phyloP scores from a whole-genome alignment of 345 rosid genomes.

The Moricandia arvensis region DNA sequence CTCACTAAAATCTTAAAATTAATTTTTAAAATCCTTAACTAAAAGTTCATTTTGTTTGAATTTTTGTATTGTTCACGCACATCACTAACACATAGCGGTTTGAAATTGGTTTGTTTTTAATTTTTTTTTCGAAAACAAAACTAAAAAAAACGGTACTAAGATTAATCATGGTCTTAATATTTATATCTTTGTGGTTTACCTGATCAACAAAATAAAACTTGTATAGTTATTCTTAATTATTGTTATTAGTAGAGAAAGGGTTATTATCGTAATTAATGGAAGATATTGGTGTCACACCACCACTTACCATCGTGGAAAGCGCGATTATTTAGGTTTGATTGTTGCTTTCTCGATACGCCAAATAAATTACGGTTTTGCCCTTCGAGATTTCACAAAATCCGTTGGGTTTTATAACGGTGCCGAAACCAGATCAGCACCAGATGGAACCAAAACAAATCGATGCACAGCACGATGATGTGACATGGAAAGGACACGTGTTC shows the following conservation, averaged over 20 bases:
- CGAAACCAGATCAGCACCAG: slow-evolving; percentile 14
- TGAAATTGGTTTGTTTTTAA: no score
- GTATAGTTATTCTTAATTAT: no score
- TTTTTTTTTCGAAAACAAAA: no score
- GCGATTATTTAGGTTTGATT: slow-evolving; percentile 6
- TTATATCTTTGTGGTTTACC: no score
- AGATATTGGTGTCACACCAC: slow-evolving; percentile 10
- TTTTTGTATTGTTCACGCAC: no score
- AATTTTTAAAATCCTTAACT: no score
- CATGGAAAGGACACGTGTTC: background rate
- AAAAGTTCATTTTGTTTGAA: no score
- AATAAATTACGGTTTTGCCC: slow-evolving; percentile 22
- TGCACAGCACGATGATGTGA: slow-evolving; percentile 17
- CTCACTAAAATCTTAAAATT: no score
- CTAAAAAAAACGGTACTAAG: no score
- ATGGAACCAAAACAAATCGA: background rate
- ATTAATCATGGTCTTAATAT: no score
- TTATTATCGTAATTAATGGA: background rate
- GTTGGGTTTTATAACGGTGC: slow-evolving; percentile 27
- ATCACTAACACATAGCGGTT: no score
- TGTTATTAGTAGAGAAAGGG: background rate
- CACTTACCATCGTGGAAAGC: slow-evolving; percentile 27
- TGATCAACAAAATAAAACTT: no score
- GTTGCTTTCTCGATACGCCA: background rate
- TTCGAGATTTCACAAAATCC: background rate